Evolutionary conservation across 208 protist species (phyloP), one percentile per base, ranked within the genome.

Genomic region (Trypanosomatidae sp.): DNA sequence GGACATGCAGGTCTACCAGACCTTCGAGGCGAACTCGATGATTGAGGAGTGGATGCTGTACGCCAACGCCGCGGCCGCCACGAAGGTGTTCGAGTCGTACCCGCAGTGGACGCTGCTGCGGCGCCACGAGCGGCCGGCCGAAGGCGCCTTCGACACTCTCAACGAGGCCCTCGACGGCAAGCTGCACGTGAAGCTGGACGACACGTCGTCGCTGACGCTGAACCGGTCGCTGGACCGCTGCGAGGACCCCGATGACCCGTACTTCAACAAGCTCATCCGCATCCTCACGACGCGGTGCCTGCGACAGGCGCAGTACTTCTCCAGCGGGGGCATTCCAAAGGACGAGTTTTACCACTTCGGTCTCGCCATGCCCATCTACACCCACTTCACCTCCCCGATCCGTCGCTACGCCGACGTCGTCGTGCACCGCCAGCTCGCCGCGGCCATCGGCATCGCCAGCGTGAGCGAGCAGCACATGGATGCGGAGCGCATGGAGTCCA

Each of bases 41-140:
- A 96, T 99, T 74, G 98, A 99, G 81, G 97, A 99, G 77, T 99
- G 97, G 88, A 99, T 99, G 98, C 85, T 99, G 58, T 96, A 98
- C 74, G 98, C 97, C n/a, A 99, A 99, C 78, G 88, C 91, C 44
- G 91, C 90, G 3, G 98, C 94, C 4, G 95, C 97, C 44, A 74
- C 82, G 43, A 81, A 85, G 52, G 94, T 98, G 53, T 88, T 87
- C 56, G 74, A 79, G 43, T 81, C 69, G 43, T 98, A 95, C 76
- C 95, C 96, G 0, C 82, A 85, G 36, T 90, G 85, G 81, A 95
- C 97, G 12, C 79, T 97, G 47, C 75, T 99, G 73, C 89, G 97
- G 28, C 87, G 94, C 52, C 97, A 99, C 82, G 81, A 97, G 66
- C 79, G 81, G 36, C 95, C 95, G 19, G 85, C 77, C 8, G 87